phyloP scores from a whole-genome alignment of 1,284 basidiomycete species.

The Ceratobasidium papillatum region DNA sequence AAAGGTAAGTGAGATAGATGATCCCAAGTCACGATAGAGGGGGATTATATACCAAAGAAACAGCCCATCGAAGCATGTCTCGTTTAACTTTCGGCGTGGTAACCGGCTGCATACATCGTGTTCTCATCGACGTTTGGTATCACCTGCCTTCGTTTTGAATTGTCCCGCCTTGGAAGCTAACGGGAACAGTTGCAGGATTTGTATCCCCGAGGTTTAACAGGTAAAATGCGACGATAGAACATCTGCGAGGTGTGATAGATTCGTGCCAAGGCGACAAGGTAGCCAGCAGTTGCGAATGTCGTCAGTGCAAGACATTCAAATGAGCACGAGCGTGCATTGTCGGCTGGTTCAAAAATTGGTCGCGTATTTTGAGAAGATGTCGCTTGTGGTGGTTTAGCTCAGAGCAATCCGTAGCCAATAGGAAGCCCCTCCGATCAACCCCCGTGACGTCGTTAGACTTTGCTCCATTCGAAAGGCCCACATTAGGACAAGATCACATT shows the following conservation, averaged over 20 bases:
- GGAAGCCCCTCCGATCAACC: neutral
- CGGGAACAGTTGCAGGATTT: neutral
- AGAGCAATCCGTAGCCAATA: neutral
- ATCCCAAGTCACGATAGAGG: neutral
- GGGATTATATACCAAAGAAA: constrained; percentile 8
- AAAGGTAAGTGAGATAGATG: neutral
- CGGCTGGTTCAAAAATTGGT: neutral
- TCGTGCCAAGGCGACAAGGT: neutral
- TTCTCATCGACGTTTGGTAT: neutral
- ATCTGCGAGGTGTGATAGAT: neutral
- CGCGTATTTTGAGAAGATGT: neutral
- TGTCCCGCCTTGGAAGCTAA: neutral
- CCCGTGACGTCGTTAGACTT: neutral
- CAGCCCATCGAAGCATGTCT: constrained; percentile 1
- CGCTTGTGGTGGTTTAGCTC: neutral
- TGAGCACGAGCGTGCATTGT: neutral
- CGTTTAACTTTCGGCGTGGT: constrained; percentile 10
- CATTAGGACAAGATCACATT: neutral
- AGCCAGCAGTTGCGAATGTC: neutral
- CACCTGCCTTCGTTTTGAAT: constrained; percentile 4
- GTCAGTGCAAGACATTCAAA: neutral
- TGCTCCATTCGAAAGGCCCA: neutral
- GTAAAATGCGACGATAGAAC: neutral
- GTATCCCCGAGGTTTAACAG: constrained; percentile 30
- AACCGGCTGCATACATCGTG: neutral